A percentile compares a stretch with the other conserved stretches of the same genome.
phyloP scores from a whole-genome alignment of 1,139 yeast species.

The Candida dubliniensis region DNA sequence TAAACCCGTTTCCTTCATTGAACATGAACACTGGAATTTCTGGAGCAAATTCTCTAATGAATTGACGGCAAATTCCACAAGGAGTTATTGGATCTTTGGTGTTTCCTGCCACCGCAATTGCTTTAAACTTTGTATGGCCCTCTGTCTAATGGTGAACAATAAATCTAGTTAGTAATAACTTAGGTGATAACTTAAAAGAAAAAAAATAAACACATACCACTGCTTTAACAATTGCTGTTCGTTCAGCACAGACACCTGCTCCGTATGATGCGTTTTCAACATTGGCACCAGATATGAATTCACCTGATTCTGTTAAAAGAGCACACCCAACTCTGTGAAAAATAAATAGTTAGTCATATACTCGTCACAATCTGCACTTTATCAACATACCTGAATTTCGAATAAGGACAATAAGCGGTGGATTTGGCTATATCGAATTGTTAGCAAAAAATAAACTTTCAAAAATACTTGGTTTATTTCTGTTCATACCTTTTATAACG shows the following conservation, averaged over 20 bases:
- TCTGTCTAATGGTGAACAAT: constrained; percentile 25
- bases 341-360: not conserved
- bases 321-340: constrained; percentile 73
- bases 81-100: constrained; percentile 66
- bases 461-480: constrained; percentile 6
- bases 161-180: constrained; percentile 5
- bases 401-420: constrained; percentile 75
- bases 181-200: not conserved
- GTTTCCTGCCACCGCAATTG: constrained; percentile 75
- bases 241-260: constrained; percentile 88
- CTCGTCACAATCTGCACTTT: not conserved
- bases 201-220: constrained; percentile 32
- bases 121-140: constrained; percentile 50
- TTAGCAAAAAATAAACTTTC: constrained; percentile 4
- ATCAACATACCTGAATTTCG: constrained; percentile 60
- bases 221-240: constrained; percentile 73
- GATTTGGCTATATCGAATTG: constrained; percentile 39
- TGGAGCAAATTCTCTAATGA: constrained; percentile 70
- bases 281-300: constrained; percentile 70
- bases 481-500: constrained; percentile 36
- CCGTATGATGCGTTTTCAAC: constrained; percentile 93
- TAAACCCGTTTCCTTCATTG: constrained; percentile 46
- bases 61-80: constrained; percentile 93
- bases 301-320: constrained; percentile 52
- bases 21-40: constrained; percentile 63